Conservation (phyloP, 768 basidiomycete genomes). For the Butyriboletus loyo region DNA sequence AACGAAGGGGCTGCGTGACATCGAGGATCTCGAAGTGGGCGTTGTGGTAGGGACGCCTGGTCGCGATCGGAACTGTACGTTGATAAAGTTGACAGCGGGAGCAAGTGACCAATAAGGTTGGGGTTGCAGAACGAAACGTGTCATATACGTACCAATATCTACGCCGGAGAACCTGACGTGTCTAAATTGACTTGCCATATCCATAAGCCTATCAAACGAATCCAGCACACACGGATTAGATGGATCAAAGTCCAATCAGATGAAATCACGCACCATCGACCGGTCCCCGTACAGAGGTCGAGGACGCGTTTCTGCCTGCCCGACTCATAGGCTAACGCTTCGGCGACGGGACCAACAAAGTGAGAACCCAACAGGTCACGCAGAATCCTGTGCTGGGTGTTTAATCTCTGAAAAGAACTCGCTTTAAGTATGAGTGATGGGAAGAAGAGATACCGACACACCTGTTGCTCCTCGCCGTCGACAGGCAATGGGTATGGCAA, state of each 20-base stretch:
- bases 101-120: conserved; percentile 9
- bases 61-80: conserved; percentile 64
- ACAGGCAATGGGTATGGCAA: conserved; percentile 73
- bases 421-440: neutral
- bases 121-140: conserved; percentile 11
- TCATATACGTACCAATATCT: conserved; percentile 62
- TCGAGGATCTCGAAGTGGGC: conserved; percentile 68
- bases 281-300: conserved; percentile 77
- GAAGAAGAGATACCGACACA: conserved; percentile 31
- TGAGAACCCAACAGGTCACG: conserved; percentile 50
- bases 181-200: conserved; percentile 68
- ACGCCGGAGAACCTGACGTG: conserved; percentile 64
- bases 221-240: conserved; percentile 11
- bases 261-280: conserved; percentile 54
- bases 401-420: conserved; percentile 44
- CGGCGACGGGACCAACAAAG: conserved; percentile 58
- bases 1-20: conserved; percentile 50
- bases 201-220: conserved; percentile 55
- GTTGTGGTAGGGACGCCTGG: conserved; percentile 56
- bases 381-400: conserved; percentile 48
- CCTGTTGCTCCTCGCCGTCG: conserved; percentile 67
- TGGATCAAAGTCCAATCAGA: conserved; percentile 16
- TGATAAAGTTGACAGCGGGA: conserved; percentile 6
- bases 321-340: conserved; percentile 43
- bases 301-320: conserved; percentile 52